A percentile compares a stretch with the other conserved stretches of the same genome.
Conservation (phyloP, 2,329 filamentous ascomycete genomes). For the Cladosporium sp. region DNA sequence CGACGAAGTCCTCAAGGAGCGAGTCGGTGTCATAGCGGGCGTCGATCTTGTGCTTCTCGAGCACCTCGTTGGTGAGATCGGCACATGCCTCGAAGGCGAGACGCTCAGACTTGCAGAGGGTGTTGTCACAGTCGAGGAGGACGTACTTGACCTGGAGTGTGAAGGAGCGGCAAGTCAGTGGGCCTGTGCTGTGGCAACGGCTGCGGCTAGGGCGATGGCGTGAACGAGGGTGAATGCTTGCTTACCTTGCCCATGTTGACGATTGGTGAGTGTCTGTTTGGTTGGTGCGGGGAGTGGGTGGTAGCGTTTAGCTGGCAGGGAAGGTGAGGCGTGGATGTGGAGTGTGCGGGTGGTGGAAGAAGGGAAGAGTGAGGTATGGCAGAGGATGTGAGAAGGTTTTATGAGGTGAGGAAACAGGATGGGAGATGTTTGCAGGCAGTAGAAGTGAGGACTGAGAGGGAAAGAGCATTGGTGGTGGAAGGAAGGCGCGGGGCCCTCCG, state of each 20-base stretch:
- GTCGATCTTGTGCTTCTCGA: slow-evolving; percentile 63
- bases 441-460: not conserved
- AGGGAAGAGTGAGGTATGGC: not conserved
- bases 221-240: slow-evolving; percentile 21
- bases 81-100: slow-evolving; percentile 90
- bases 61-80: slow-evolving; percentile 83
- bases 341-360: not conserved
- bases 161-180: slow-evolving; percentile 3
- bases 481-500: not conserved
- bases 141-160: slow-evolving; percentile 47
- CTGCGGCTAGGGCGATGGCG: slow-evolving; percentile 17
- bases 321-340: not conserved
- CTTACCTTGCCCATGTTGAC: slow-evolving; percentile 32
- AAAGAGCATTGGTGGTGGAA: not conserved
- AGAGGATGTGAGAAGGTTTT: not conserved
- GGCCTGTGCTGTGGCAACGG: slow-evolving; percentile 4
- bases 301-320: not conserved
- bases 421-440: not conserved
- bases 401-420: not conserved
- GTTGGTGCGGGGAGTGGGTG: slow-evolving; percentile 10
- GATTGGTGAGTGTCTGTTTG: slow-evolving; percentile 20
- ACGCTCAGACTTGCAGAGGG: slow-evolving; percentile 86
- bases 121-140: slow-evolving; percentile 72
- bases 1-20: slow-evolving; percentile 84
- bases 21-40: slow-evolving; percentile 74